These are phyloP conservation scores for Ceriops tagal DNA, from an alignment of 345 rosid genomes.

Conservation along the genomic window DNA sequence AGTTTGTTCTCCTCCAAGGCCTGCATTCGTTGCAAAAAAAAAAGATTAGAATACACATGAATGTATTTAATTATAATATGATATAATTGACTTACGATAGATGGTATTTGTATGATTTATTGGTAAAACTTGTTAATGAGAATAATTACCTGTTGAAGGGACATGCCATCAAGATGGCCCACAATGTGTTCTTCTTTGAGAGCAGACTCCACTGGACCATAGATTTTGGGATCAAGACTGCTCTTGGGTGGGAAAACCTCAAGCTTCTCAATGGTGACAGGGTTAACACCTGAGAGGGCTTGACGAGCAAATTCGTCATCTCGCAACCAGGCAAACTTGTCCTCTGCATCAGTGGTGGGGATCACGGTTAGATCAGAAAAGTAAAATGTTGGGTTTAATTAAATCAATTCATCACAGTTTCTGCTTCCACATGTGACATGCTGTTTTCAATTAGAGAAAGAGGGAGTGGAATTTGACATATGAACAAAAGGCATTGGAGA, in stretches of 20 bases:
- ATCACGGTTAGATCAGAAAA: slow-evolving; percentile 16
- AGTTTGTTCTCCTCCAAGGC: slow-evolving; percentile 75
- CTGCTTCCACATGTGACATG: slow-evolving; percentile 3
- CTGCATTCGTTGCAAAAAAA: slow-evolving; percentile 31
- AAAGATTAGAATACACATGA: not conserved
- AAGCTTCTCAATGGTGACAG: slow-evolving; percentile 71
- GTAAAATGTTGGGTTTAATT: not conserved
- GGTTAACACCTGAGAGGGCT: slow-evolving; percentile 83
- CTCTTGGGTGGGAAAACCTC: slow-evolving; percentile 77
- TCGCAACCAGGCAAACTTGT: slow-evolving; percentile 94
- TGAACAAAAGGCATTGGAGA: too few relatives aligned
- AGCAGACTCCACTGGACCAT: slow-evolving; percentile 73
- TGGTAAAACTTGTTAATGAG: too few relatives aligned
- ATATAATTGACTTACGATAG: too few relatives aligned
- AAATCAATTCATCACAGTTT: not conserved
- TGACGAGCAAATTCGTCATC: slow-evolving; percentile 98
- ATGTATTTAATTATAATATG: too few relatives aligned
- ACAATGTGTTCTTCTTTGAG: slow-evolving; percentile 80
- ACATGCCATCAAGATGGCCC: slow-evolving; percentile 69
- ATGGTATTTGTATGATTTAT: too few relatives aligned
- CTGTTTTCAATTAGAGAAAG: not conserved
- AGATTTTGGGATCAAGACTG: slow-evolving; percentile 69
- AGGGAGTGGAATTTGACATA: not conserved
- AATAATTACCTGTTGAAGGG: slow-evolving; percentile 63
- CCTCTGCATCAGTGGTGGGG: slow-evolving; percentile 51